phyloP scores from a whole-genome alignment of 208 protist genomes.

The Herpetomonas muscarum region DNA sequence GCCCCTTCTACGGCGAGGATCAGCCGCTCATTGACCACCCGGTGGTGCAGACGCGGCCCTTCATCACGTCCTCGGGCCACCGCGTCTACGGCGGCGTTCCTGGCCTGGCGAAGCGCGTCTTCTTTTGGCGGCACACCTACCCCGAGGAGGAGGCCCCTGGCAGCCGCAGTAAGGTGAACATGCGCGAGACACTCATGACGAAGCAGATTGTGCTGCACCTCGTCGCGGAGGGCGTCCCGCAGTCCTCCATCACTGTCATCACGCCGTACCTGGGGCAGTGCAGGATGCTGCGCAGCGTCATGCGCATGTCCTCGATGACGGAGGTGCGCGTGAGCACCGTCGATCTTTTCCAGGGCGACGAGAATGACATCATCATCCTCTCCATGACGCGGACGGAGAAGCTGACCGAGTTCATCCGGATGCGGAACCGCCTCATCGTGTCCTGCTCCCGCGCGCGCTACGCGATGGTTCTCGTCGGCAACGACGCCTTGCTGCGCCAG shows the following conservation, averaged over 20 bases:
- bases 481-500: slow-evolving; percentile 68
- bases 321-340: slow-evolving; percentile 89
- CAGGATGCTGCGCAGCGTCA: slow-evolving; percentile 63
- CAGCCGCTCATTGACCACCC: slow-evolving; percentile 65
- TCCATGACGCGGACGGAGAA: slow-evolving; percentile 92
- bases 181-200: slow-evolving; percentile 76
- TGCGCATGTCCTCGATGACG: slow-evolving; percentile 61
- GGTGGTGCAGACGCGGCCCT: slow-evolving; percentile 43
- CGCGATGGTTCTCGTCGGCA: slow-evolving; percentile 87
- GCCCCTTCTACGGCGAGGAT: slow-evolving; percentile 81
- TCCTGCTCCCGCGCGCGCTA: slow-evolving; percentile 91
- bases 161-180: slow-evolving; percentile 87
- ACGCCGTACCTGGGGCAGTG: slow-evolving; percentile 94
- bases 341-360: slow-evolving; percentile 95
- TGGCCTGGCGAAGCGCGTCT: slow-evolving; percentile 69
- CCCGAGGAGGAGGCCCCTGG: slow-evolving; percentile 76
- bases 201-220: slow-evolving; percentile 68
- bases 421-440: slow-evolving; percentile 93
- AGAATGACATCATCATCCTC: slow-evolving; percentile 93
- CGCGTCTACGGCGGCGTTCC: slow-evolving; percentile 41
- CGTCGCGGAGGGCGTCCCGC: slow-evolving; percentile 76
- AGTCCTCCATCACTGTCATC: slow-evolving; percentile 90
- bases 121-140: slow-evolving; percentile 86
- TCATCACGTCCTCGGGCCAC: slow-evolving; percentile 30
- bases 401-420: slow-evolving; percentile 93